Evolutionary conservation across 2,329 filamentous ascomycete genomes (phyloP).

Genomic region (Aspergillus pseudotamarii): DNA sequence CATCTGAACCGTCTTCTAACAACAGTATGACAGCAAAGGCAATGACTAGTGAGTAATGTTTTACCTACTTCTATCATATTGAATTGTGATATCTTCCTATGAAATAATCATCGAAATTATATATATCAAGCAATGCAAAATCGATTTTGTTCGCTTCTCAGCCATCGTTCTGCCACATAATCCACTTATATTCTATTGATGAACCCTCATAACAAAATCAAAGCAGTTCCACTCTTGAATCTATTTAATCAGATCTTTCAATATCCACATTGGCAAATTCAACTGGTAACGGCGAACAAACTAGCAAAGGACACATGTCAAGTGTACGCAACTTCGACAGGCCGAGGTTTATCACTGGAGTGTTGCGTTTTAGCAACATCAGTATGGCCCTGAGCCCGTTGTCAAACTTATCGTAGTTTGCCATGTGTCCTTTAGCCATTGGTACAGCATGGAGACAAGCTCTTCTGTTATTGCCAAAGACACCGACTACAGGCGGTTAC

Average conservation of each 20-base stretch:
- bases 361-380: neutral
- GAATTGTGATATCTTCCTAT: no score
- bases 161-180: neutral
- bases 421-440: neutral
- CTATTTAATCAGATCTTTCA: neutral
- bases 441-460: neutral
- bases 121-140: neutral
- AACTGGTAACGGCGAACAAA: neutral
- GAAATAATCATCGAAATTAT: neutral
- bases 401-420: neutral
- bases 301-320: neutral
- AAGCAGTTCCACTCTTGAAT: neutral
- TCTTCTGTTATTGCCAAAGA: neutral
- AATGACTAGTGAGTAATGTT: neutral
- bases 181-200: neutral
- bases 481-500: neutral
- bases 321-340: neutral
- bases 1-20: neutral
- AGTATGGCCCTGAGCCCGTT: neutral
- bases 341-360: neutral
- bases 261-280: neutral
- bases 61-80: neutral
- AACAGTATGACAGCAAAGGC: neutral
- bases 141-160: neutral
- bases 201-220: neutral